Base-by-base conservation (phyloP, 2,329 filamentous ascomycete genomes). In the Sporothrix humicola region DNA sequence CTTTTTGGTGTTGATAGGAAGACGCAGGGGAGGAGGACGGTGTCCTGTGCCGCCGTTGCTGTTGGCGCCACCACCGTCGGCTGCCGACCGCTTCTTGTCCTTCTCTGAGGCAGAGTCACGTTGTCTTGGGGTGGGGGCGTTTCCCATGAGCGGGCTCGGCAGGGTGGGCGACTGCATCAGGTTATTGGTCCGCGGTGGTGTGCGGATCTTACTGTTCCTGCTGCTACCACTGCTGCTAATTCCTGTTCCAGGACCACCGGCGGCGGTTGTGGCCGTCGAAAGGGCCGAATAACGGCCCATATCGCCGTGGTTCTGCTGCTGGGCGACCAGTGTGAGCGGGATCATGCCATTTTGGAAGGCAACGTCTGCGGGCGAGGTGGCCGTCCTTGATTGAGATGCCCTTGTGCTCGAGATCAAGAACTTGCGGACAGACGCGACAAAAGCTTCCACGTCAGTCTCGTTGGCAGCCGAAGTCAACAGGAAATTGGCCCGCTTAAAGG, bases 401-500 rank as follows among this genome's bases (percentile, higher is more conserved):
- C 81, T 71, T 9, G 83, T 84, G 59, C 82, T 82, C n/a, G 83
- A 81, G 12, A 84, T 79, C 2, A 88, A 81, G 20, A 85, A 82
- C 72, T 85, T 85, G 77, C 85, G 85, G 20, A 91, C 85, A 0
- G 84, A 83, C 0, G 84, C 83, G 44, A 90, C 82, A 74, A 91
- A 88, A 0, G 81, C 84, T 0, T 85, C 82, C 48, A 89, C 85
- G 76, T 91, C 88, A 3, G 82, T 78, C 15, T 87, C 84, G 8
- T 83, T 86, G 2, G 89, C 89, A 0, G 83, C 84, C 2, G 86
- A 87, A 0, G 87, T 85, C 31, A 91, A 82, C 10, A 90, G 81
- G 76, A 87, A 89, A 78, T 90, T 86, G 85, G 0, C 86, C 84
- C 37, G 87, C 83, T 50, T 56, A 23, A 23, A 71, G 0, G 82